Evolutionary conservation across 306 rosid species (phyloP).

Genomic region (Clitoria ternatea): DNA sequence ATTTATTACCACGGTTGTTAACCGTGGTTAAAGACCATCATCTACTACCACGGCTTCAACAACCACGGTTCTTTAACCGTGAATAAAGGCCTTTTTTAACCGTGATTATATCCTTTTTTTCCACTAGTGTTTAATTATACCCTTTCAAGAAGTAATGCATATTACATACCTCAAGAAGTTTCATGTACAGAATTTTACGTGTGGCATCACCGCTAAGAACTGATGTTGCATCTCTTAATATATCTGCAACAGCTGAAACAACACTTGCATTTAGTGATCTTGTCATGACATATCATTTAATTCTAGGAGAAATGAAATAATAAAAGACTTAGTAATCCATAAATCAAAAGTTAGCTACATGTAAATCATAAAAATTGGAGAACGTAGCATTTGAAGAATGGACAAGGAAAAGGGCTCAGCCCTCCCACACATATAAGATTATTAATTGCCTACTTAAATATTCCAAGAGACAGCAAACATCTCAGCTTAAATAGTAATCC

Average conservation of each 20-base stretch:
- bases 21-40: no score
- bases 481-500: neutral
- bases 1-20: no score
- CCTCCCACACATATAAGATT: neutral
- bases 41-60: no score
- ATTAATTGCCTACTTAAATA: neutral
- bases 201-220: conserved; percentile 95
- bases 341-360: neutral
- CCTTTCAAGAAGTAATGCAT: conserved; percentile 26
- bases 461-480: neutral
- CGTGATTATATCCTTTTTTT: no score
- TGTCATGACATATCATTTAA: conserved; percentile 13
- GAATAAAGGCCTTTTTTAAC: no score
- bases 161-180: conserved; percentile 98
- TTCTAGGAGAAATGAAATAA: conserved; percentile 15
- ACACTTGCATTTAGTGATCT: conserved; percentile 29
- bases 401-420: neutral
- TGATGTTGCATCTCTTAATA: conserved; percentile 90
- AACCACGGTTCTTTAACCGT: no score
- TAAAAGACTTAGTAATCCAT: neutral
- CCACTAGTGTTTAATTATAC: neutral
- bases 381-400: no score
- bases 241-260: conserved; percentile 97
- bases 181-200: conserved; percentile 73
- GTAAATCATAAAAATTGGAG: conserved; percentile 9